Percentiles rank a stretch among this genome's conserved stretches.
Evolutionary conservation across 2,329 filamentous ascomycete species (phyloP).

Genomic region (Myriangium duriaei): DNA sequence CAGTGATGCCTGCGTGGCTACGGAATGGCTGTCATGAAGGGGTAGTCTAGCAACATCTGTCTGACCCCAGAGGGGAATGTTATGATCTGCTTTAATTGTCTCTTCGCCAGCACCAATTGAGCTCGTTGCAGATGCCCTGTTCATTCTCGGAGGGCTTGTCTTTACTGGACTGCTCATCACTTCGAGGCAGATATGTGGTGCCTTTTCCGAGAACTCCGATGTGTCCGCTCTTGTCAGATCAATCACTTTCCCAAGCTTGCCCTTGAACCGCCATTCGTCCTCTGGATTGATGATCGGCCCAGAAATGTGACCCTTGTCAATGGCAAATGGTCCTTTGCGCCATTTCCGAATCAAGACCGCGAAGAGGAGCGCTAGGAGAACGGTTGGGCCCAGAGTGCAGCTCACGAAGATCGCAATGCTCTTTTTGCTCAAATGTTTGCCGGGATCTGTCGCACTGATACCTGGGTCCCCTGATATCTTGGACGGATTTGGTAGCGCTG

Average conservation of each 20-base stretch:
- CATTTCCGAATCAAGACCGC: conserved; percentile 18
- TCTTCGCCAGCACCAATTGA: conserved; percentile 29
- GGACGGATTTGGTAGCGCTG: conserved; percentile 1
- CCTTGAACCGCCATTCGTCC: conserved; percentile 16
- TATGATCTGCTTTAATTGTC: conserved; percentile 25
- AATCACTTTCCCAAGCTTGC: conserved; percentile 10
- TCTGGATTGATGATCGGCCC: conserved; percentile 26
- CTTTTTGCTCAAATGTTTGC: conserved; percentile 10
- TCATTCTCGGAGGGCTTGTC: conserved; percentile 18
- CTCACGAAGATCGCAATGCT: conserved; percentile 24
- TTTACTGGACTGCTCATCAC: conserved; percentile 18
- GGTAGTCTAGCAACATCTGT: conserved; percentile 23
- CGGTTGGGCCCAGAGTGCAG: conserved; percentile 18
- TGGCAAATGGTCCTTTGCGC: conserved; percentile 13
- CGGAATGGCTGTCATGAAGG: conserved; percentile 32
- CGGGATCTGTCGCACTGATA: conserved; percentile 5
- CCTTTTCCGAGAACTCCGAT: conserved; percentile 18
- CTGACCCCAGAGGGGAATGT: conserved; percentile 27
- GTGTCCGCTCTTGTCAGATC: background rate
- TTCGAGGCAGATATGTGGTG: conserved; percentile 27
- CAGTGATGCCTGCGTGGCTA: conserved; percentile 22
- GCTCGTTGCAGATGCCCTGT: conserved; percentile 24
- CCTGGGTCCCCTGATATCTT: background rate
- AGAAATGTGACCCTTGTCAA: conserved; percentile 27
- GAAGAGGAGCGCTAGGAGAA: conserved; percentile 15